Evolutionary conservation across 2,329 filamentous ascomycete species (phyloP).

Genomic region (Claviceps citrina): DNA sequence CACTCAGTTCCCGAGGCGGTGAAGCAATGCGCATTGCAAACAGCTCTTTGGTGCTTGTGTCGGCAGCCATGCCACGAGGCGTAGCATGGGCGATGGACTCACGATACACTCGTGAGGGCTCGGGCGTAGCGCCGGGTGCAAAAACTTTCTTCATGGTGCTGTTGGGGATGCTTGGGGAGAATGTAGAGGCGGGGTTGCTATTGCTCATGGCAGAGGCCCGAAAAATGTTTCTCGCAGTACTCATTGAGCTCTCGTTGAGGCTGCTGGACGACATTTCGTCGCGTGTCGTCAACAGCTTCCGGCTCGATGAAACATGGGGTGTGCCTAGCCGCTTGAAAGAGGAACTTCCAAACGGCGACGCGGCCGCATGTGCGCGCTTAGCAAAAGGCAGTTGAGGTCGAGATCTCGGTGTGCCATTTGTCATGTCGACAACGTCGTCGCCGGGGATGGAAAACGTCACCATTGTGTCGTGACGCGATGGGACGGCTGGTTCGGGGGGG

Average conservation of each 20-base stretch:
- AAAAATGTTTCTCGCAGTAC: constrained; percentile 27
- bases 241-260: constrained; percentile 21
- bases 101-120: constrained; percentile 26
- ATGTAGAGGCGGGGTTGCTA: constrained; percentile 19
- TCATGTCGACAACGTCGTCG: constrained; percentile 18
- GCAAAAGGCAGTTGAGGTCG: constrained; percentile 28
- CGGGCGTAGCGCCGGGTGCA: constrained; percentile 29
- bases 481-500: background rate
- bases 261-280: constrained; percentile 22
- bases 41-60: constrained; percentile 33
- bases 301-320: constrained; percentile 22
- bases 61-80: constrained; percentile 33
- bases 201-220: constrained; percentile 23
- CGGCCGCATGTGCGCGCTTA: constrained; percentile 25
- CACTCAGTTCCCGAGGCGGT: constrained; percentile 39
- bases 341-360: constrained; percentile 19
- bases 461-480: constrained; percentile 12
- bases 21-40: constrained; percentile 45
- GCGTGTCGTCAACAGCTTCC: constrained; percentile 20
- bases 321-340: constrained; percentile 22
- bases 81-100: constrained; percentile 31
- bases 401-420: constrained; percentile 22
- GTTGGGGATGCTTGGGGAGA: constrained; percentile 30
- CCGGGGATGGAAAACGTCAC: constrained; percentile 25
- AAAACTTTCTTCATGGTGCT: constrained; percentile 34